Evolutionary conservation across 208 protist genomes (phyloP), one percentile per base, ranked within the genome.

Genomic region (Trypanosoma melophagium): DNA sequence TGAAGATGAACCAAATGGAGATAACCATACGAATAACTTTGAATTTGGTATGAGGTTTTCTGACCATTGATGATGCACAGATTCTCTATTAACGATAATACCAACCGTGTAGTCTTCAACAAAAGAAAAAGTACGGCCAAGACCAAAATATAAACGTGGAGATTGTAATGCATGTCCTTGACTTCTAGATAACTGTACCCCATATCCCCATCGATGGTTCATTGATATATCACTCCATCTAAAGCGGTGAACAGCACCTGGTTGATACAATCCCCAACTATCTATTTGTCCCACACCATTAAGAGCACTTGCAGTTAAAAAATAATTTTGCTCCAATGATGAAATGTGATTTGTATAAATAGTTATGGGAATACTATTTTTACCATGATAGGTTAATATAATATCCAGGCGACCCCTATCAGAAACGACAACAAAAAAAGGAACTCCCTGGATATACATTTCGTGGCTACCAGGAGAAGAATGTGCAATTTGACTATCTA

Each of bases 51-150:
- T 60, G 0, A 94, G 66, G 56, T 80, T 86, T 13, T 74, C 77
- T 0, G 80, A 72, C 80, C 82, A 94, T 61, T 58, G 66, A 53
- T 69, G 58, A 19, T 56, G 54, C 4, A 69, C 17, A 45, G 60
- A 21, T 12, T 28, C 21, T 13, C 13, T 24, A n/a, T 64, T 21
- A n/a, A 53, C 42, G 13, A 60, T 28, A 28, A 83, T 68, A 1
- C 80, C 87, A 12, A 83, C 67, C 10, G 79, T 77, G 76, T 88
- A 94, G 47, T 66, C 77, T 19, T 90, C 76, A 4, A 92, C 70
- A 64, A 90, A 92, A 19, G 79, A 89, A 71, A 89, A 89, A 13
- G 89, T 92, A 21, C 76, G 65, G 31, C 77, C 86, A 0, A 94
- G 68, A 1, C 89, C 89, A 12, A 88, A 71, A 22, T 82, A 66